Evolutionary conservation across 768 basidiomycete species (phyloP), one percentile per base, ranked within the genome.

Genomic region (Tulasnella sp.): DNA sequence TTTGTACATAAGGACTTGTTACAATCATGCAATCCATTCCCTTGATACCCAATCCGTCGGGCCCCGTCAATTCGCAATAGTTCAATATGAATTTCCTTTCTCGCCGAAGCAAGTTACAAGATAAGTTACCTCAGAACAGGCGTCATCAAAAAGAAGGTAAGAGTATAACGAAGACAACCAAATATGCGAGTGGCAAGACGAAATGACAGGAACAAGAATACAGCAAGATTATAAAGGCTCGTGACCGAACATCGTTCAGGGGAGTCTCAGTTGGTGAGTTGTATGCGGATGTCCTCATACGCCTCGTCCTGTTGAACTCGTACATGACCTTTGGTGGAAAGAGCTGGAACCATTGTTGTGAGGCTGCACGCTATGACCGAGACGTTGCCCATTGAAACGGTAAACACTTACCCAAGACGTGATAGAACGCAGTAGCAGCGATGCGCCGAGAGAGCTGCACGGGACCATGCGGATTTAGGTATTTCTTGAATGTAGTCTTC

Each of bases 371-470:
- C 5, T 15, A 24, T 30, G 11, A 42, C 17, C 27, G 26, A 30
- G 10, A 32, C 30, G 21, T 58, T 38, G 17, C 2, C 8, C 21
- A 49, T 29, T 44, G 44, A 51, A 45, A 1, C 17, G 32, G n/a
- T 45, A 56, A 21, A 21, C 15, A 65, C 71, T 34, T 61, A 89
- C 89, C 88, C 44, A 92, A 76, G 68, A 88, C 89, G 64, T 92
- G 87, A 69, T 92, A 88, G 69, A 92, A 84, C 3, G 82, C 89
- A 15, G 85, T 80, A 8, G 88, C 83, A 9, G 86, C 89, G 38
- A 91, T 85, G 67, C 83, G 86, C 9, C 80, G 76, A 3, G 84
- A 86, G 65, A 84, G 88, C 1, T 84, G 80, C 45, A 71, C 68
- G 63, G 72, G 77, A 9, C 86, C 87, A 9, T 82, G 84, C 32